Base-by-base conservation (phyloP, 305 asterid species). In the Fraxinus dipetala region DNA sequence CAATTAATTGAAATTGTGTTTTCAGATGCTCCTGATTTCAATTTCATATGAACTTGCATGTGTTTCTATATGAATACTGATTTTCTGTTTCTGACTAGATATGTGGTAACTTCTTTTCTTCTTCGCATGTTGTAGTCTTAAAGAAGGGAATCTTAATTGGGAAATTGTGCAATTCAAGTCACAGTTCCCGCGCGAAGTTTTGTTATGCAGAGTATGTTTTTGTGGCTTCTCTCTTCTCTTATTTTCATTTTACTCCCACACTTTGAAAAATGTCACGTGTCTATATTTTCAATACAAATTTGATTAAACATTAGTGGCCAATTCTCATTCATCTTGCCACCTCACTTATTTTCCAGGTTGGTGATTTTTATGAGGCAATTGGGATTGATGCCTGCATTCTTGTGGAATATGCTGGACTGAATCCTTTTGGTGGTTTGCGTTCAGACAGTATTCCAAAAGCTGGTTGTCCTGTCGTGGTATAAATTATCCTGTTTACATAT, bases 391-490 rank as follows among this genome's bases (percentile, higher is more conserved):
- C 99, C 74, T 94, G 98, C 90, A 89, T 96, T 86, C 98, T 96
- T 78, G 99, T 96, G 80, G 98, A 96, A 85, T 94, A 94, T 88
- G 99, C 97, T 89, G 98, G 99, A 70, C 89, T 96, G 87, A 96
- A 96, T 91, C 99, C 99, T 72, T 96, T 92, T 88, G 99, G 99
- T 38, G 98, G 99, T 82, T 77, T 92, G 80, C 97, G 95, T 75
- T 86, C 99, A 79, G 99, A 93, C 79, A 92, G 97, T 87, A 91
- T 92, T 63, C 98, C 99, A 4, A 93, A 91, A 87, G 99, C 99
- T 88, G 99, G 98, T 76, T 96, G 99, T 90, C 99, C 99, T 76
- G 97, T 92, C 28, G 85, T 96, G 98, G 99, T 96, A 92, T 83
- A 87, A 76, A 65, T 75, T 82, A 80, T 81, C 45, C 59, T 75